Base-by-base conservation (phyloP, 352 stramenopile genomes). In the Elongisporangium undulatum region DNA sequence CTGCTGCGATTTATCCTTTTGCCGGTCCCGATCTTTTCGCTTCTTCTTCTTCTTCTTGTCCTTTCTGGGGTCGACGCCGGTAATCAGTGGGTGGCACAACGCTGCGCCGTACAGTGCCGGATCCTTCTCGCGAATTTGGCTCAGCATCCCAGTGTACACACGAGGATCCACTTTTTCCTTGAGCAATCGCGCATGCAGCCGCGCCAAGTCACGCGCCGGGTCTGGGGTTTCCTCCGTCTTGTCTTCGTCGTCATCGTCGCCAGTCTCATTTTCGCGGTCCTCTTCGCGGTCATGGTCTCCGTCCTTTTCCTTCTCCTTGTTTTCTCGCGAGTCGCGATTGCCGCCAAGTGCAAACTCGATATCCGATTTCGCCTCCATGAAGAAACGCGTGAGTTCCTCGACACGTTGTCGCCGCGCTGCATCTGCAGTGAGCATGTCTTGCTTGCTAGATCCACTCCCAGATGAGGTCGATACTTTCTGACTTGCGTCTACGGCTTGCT, bases 301-400 rank as follows among this genome's bases (percentile, higher is more conserved):
- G 38, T 92, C 86, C 51, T 82, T 85, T 24, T 89, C 80, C 23
- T 85, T 85, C 38, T 91, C 82, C 39, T 87, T 89, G 10, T 66
- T 51, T 45, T 93, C 85, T 20, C 82, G 78, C 53, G 86, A 86
- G 24, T 91, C 82, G 7, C 81, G 72, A 2, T 75, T 80, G 19
- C 83, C 78, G 38, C 86, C 85, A 9, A 94, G 63, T 12, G 84
- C 84, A 71, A 95, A 95, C 59, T 95, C 86, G 58, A 95, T 95
- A 57, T 95, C 87, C 21, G 85, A 94, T 60, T 94, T 95, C 57
- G 85, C 83, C 59, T 95, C 87, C 85, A 95, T 94, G 57, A 95
- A 95, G 66, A 95, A 95, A 1, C 87, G 72, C 52, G 87, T 94
- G 34, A 95, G 72, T 58, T 95, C 87, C 65, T 95, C 87, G 6